A percentile compares a stretch with the other conserved stretches of the same genome.
These are phyloP conservation scores for Rhododendron griersonianum DNA, from an alignment of 148 eudicot genomes.

Conservation along the genomic window DNA sequence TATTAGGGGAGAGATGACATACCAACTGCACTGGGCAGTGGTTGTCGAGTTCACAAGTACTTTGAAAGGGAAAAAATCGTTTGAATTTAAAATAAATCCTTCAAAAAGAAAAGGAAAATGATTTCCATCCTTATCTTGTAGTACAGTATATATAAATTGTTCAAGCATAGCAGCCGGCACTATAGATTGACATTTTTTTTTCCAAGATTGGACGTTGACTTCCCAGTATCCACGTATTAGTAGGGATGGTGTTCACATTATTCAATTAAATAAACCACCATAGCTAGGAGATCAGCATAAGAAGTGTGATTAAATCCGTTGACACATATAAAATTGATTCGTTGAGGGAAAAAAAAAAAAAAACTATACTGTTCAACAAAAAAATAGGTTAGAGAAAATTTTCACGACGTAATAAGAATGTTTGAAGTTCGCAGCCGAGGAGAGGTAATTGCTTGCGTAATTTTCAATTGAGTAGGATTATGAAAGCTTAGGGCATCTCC, in stretches of 20 bases:
- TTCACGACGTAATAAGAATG: background rate
- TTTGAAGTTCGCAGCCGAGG: background rate
- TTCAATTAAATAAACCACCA: too few species aligned
- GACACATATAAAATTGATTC: too few species aligned
- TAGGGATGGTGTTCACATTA: too few species aligned
- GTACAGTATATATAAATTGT: background rate
- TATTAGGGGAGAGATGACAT: too few species aligned
- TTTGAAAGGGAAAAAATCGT: too few species aligned
- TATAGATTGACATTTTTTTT: background rate
- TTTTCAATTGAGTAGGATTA: background rate
- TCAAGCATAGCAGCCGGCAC: background rate
- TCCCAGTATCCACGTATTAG: background rate
- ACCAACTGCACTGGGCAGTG: too few species aligned
- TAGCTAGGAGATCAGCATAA: too few species aligned
- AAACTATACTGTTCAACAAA: background rate
- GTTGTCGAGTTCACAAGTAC: background rate
- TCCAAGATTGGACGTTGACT: background rate
- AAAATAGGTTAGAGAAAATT: background rate
- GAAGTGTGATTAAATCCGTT: too few species aligned
- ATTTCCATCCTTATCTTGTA: background rate
- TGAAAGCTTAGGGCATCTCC: background rate
- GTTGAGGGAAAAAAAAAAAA: too few species aligned
- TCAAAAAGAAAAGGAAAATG: background rate
- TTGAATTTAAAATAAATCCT: too few species aligned
- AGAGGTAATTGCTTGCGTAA: background rate